A percentile compares a stretch with the other conserved stretches of the same genome.
Evolutionary conservation across 2,329 filamentous ascomycete species (phyloP).

Genomic region (Colletotrichum shisoi): DNA sequence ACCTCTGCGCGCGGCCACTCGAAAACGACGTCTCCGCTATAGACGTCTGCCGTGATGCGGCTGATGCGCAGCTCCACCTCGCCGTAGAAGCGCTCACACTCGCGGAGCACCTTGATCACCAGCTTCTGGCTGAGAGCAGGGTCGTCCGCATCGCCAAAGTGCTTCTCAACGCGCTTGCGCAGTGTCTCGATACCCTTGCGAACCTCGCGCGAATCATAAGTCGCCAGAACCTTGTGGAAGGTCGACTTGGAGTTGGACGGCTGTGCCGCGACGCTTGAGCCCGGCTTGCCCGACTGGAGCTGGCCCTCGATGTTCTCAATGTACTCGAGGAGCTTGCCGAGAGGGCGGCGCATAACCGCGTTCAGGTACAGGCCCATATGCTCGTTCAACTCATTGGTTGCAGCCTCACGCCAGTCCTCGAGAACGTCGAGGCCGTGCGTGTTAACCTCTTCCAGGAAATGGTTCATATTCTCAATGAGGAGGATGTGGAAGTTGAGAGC

Average conservation of each 20-base stretch:
- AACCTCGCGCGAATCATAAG: constrained; percentile 84
- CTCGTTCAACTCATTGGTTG: constrained; percentile 79
- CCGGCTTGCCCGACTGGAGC: constrained; percentile 65
- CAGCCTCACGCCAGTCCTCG: constrained; percentile 82
- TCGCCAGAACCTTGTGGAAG: constrained; percentile 85
- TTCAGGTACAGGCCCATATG: constrained; percentile 88
- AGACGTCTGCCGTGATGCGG: constrained; percentile 67
- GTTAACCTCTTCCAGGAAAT: constrained; percentile 92
- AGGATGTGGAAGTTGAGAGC: constrained; percentile 97
- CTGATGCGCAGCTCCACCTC: constrained; percentile 69
- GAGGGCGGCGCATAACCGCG: constrained; percentile 84
- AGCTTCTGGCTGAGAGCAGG: constrained; percentile 68
- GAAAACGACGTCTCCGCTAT: constrained; percentile 69
- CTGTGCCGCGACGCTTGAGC: constrained; percentile 74
- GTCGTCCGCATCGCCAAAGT: constrained; percentile 90
- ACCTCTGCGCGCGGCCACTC: constrained; percentile 73
- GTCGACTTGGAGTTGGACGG: constrained; percentile 82
- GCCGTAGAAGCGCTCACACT: constrained; percentile 70
- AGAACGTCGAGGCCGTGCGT: constrained; percentile 76
- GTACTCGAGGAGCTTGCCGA: constrained; percentile 91
- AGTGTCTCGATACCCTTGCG: constrained; percentile 89
- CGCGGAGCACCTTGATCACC: constrained; percentile 64
- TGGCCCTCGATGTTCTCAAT: constrained; percentile 86
- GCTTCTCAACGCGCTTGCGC: constrained; percentile 93
- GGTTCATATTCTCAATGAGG: constrained; percentile 98